Conservation (phyloP, 2,329 filamentous ascomycete genomes). For the Penicillium sp. region DNA sequence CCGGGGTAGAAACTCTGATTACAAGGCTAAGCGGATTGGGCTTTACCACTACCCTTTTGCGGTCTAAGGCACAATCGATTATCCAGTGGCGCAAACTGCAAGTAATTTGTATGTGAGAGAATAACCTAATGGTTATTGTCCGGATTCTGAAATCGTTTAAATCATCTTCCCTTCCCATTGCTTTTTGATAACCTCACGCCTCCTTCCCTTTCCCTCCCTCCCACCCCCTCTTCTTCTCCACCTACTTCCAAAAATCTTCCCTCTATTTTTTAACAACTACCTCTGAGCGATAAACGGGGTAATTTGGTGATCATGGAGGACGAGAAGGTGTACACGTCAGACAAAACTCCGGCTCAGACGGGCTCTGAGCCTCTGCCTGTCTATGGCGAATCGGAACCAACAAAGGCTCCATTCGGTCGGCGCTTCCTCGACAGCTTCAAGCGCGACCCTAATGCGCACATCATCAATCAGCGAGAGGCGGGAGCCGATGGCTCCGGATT, state of each 20-base stretch:
- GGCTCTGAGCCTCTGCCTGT: slow-evolving; percentile 25
- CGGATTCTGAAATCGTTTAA: not conserved
- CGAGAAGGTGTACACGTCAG: slow-evolving; percentile 28
- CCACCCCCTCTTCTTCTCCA: not conserved
- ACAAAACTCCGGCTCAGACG: slow-evolving; percentile 25
- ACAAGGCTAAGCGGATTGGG: not conserved
- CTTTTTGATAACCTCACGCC: not conserved
- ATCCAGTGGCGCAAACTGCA: not conserved
- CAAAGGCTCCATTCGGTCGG: slow-evolving; percentile 22
- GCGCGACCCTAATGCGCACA: slow-evolving; percentile 44
- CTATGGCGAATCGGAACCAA: slow-evolving; percentile 33
- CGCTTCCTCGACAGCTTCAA: slow-evolving; percentile 47
- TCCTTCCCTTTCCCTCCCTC: not conserved
- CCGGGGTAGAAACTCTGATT: not conserved
- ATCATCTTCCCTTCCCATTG: not conserved
- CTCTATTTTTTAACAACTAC: not conserved
- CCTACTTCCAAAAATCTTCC: not conserved
- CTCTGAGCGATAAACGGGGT: not conserved
- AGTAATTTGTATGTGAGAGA: not conserved
- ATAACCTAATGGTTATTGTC: not conserved
- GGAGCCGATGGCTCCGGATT: slow-evolving; percentile 58
- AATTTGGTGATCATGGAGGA: slow-evolving; percentile 19
- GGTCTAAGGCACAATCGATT: not conserved
- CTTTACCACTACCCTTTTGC: not conserved
- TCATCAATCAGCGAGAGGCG: slow-evolving; percentile 33